A percentile compares a stretch with the other conserved stretches of the same genome.
Evolutionary conservation across 345 rosid species (phyloP).

Genomic region (Heritiera littoralis): DNA sequence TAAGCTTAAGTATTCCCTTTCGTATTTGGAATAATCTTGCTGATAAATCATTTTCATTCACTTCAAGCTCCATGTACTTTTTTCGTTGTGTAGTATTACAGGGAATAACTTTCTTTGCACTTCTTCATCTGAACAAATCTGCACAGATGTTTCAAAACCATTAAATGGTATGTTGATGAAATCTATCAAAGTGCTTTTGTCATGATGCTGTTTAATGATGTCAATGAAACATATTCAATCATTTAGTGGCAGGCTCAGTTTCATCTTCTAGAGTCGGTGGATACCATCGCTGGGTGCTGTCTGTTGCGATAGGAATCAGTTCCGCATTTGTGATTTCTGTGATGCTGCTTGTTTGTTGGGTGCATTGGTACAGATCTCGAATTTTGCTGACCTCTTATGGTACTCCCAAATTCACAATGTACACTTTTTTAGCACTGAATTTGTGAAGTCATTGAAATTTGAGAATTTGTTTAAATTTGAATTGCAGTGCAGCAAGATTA

Average conservation of each 20-base stretch:
- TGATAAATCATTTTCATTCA: background rate
- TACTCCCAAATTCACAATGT: slow-evolving; percentile 28
- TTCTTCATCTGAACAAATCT: slow-evolving; percentile 49
- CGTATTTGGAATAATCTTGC: background rate
- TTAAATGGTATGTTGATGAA: slow-evolving; percentile 51
- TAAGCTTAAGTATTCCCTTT: slow-evolving; percentile 1
- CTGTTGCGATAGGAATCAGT: slow-evolving; percentile 64
- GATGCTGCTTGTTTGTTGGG: slow-evolving; percentile 69
- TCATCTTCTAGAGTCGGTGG: slow-evolving; percentile 36
- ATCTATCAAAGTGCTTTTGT: slow-evolving; percentile 8
- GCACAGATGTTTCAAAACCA: slow-evolving; percentile 54
- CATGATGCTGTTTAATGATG: background rate
- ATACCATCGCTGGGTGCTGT: slow-evolving; percentile 61
- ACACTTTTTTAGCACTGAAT: background rate
- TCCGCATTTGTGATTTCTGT: slow-evolving; percentile 66
- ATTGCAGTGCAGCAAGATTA: slow-evolving; percentile 84
- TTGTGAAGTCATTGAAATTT: background rate
- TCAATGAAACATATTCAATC: slow-evolving; percentile 7
- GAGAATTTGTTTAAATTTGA: slow-evolving; percentile 17
- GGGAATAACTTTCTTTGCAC: slow-evolving; percentile 83
- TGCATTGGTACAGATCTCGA: slow-evolving; percentile 79
- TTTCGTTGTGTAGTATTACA: slow-evolving; percentile 41
- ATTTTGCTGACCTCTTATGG: slow-evolving; percentile 59
- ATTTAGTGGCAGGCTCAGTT: slow-evolving; percentile 44
- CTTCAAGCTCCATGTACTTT: slow-evolving; percentile 9